Percentiles rank a stretch among this genome's conserved stretches.
Evolutionary conservation across 1,284 basidiomycete species (phyloP).

Genomic region (Ceratobasidium theobromae): DNA sequence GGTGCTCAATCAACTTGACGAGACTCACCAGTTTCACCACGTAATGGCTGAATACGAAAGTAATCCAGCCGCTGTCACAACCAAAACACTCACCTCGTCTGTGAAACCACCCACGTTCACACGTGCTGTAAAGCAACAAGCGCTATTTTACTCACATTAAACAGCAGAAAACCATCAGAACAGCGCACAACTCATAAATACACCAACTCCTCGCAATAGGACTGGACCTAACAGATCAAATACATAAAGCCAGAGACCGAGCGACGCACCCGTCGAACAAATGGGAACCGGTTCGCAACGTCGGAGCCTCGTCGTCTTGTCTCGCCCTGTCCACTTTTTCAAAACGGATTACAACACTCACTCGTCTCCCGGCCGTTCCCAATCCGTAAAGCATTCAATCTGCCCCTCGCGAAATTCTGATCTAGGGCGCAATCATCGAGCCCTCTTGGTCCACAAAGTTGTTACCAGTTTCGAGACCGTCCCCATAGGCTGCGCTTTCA

Average conservation of each 20-base stretch:
- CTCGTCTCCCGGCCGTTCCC: no score
- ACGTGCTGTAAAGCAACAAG: neutral
- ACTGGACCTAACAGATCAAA: constrained; percentile 31
- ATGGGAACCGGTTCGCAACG: no score
- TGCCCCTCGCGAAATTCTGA: neutral
- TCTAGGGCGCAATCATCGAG: constrained; percentile 3
- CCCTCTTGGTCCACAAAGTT: constrained; percentile 60
- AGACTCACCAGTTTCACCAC: neutral
- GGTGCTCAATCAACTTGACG: neutral
- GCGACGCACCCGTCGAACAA: no score
- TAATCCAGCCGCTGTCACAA: neutral
- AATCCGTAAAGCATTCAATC: neutral
- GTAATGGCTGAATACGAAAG: no score
- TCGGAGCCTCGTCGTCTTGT: no score
- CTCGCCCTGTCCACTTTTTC: no score
- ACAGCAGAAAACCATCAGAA: neutral
- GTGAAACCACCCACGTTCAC: neutral
- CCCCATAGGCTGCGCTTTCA: constrained; percentile 85
- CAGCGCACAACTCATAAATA: constrained; percentile 25
- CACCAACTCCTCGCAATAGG: constrained; percentile 6
- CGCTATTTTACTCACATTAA: constrained; percentile 31
- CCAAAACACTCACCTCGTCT: neutral
- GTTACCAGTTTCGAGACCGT: constrained; percentile 75
- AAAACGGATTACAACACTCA: constrained; percentile 16
- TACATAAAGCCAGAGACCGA: constrained; percentile 21